phyloP scores from a whole-genome alignment of 1,284 basidiomycete species.

The Cutaneotrichosporon sp. region DNA sequence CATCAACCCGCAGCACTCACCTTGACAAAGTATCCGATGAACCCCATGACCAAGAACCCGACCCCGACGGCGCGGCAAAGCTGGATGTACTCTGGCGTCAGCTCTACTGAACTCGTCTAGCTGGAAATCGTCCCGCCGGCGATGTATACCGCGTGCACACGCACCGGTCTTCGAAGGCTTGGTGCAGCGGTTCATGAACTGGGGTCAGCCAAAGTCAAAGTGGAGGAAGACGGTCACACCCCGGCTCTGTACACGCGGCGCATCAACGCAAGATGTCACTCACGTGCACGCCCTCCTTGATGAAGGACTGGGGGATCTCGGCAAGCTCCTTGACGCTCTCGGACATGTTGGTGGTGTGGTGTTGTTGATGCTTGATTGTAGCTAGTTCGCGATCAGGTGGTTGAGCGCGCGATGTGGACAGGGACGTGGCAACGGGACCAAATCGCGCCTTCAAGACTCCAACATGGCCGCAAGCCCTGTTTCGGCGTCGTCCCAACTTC shows the following conservation, averaged over 20 bases:
- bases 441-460: background rate
- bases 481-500: background rate
- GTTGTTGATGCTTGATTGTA: background rate
- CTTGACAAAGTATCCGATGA: conserved; percentile 94
- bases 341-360: conserved; percentile 55
- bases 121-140: too few relatives aligned
- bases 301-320: conserved; percentile 87
- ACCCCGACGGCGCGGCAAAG: conserved; percentile 91
- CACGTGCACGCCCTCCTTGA: conserved; percentile 90
- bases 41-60: conserved; percentile 93
- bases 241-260: background rate
- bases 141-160: conserved; percentile 24
- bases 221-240: background rate
- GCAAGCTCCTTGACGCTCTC: conserved; percentile 80
- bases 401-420: background rate
- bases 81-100: conserved; percentile 73
- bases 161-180: conserved; percentile 94
- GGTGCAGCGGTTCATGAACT: conserved; percentile 96
- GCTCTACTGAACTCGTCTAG: background rate
- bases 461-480: background rate
- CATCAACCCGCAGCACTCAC: conserved; percentile 56
- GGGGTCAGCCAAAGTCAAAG: conserved; percentile 22
- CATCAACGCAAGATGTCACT: conserved; percentile 33
- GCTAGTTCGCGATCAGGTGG: background rate
- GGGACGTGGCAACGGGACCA: conserved; percentile 14